Base-by-base conservation (phyloP, 176 grass and related monocot species). In the Neostapfia colusana region DNA sequence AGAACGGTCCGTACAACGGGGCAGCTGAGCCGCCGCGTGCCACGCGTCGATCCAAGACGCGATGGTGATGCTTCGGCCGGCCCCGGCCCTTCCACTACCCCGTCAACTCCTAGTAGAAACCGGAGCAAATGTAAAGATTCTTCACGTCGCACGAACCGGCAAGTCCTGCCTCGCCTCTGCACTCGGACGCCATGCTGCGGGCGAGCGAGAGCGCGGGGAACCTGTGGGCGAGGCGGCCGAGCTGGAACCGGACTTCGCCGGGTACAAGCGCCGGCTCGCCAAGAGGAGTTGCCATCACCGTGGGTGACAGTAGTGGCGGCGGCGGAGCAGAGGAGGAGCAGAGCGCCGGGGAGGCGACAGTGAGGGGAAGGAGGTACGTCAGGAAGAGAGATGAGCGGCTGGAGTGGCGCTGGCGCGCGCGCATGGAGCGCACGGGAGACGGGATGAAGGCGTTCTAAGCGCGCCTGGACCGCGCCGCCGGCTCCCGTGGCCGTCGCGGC, bases 141-240 rank as follows among this genome's bases (percentile, higher is more conserved):
- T 25, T 50, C 60, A 73, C 79, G 69, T 82, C 69, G 44, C 43
- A 51, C 48, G 21, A 35, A 11, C 71, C 24, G 6, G 11, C 43
- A 10, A 1, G 43, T 45, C 43, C 43, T n/a, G 15, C 25, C 7
- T 17, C n/a, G 14, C 60, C 3, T 23, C 7, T 21, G 51, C 51
- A 10, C 15, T n/a, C n/a, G n/a, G n/a, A n/a, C n/a, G n/a, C 51
- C 60, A 48, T 54, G 70, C 31, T 0, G 60, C 67, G 17, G 2
- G 73, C 45, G 4, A 25, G 25, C 14, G 69, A 1, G 7, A 10
- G 14, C 27, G 31, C 10, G 1, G 38, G 20, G 6, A 75, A 73
- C n/a, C 82, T 93, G 8, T 83, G 88, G 88, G 91, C 84, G 85
- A 81, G 87, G 82, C 66, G 10, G 78, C 72, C 31, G 82, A 89